Evolutionary conservation across 768 basidiomycete species (phyloP).

Genomic region (Boletus rubroflammeus): DNA sequence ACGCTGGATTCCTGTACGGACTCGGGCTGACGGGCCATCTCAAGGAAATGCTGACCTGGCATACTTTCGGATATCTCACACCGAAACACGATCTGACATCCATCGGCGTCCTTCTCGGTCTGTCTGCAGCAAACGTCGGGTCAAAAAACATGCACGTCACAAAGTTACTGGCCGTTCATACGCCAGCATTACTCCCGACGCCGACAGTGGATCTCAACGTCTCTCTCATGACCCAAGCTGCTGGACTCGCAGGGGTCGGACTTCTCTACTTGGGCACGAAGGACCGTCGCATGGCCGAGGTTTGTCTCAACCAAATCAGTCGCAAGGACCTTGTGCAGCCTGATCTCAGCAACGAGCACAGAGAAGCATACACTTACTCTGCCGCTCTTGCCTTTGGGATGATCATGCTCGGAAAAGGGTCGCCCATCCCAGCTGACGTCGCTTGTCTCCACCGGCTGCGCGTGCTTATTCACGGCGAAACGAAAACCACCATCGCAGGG

Average conservation of each 20-base stretch:
- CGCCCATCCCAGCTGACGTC: conserved; percentile 72
- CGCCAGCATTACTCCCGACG: conserved; percentile 86
- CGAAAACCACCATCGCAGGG: conserved; percentile 37
- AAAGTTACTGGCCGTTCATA: conserved; percentile 88
- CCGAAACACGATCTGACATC: conserved; percentile 96
- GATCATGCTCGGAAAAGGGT: conserved; percentile 91
- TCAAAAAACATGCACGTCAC: conserved; percentile 85
- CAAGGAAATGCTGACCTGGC: conserved; percentile 87
- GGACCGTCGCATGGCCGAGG: conserved; percentile 89
- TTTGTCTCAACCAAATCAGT: conserved; percentile 81
- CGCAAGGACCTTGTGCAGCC: conserved; percentile 73
- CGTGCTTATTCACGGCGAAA: conserved; percentile 74
- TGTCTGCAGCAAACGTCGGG: conserved; percentile 87
- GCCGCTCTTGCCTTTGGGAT: conserved; percentile 91
- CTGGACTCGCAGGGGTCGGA: conserved; percentile 84
- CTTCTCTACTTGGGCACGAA: conserved; percentile 86
- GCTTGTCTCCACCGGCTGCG: conserved; percentile 64
- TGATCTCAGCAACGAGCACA: conserved; percentile 82
- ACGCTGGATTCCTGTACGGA: conserved; percentile 94
- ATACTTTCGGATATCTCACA: conserved; percentile 92
- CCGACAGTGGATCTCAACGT: conserved; percentile 88
- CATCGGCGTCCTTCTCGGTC: conserved; percentile 89
- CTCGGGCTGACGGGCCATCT: conserved; percentile 91
- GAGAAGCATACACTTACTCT: conserved; percentile 88
- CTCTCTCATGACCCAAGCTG: conserved; percentile 83